Evolutionary conservation across 352 stramenopile genomes (phyloP).

Genomic region (Globisporangium alternatum): DNA sequence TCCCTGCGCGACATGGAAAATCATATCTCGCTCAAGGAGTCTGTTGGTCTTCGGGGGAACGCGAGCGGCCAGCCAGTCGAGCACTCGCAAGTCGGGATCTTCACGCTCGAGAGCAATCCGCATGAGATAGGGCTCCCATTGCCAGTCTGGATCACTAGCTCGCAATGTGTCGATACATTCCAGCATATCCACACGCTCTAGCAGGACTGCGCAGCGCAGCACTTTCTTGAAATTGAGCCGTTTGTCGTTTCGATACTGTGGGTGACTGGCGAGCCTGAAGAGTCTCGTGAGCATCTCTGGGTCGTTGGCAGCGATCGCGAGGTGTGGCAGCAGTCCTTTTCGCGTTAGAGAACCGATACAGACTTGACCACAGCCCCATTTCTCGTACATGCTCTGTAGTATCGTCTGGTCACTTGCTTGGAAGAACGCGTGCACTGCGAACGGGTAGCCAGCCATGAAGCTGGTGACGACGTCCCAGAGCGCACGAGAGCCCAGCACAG

Average conservation of each 20-base stretch:
- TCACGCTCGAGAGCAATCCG: not conserved
- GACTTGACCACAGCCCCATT: not conserved
- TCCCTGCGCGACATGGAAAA: not conserved
- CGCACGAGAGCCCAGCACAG: not conserved
- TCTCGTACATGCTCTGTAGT: not conserved
- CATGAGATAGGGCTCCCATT: slow-evolving; percentile 6
- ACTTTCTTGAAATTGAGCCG: not conserved
- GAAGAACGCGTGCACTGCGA: not conserved
- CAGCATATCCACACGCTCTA: slow-evolving; percentile 1
- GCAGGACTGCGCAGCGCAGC: slow-evolving; percentile 8
- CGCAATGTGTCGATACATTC: not conserved
- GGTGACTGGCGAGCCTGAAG: not conserved
- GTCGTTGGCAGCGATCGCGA: slow-evolving; percentile 10
- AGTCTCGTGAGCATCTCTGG: not conserved
- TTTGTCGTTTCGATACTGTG: not conserved
- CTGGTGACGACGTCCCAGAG: slow-evolving; percentile 4
- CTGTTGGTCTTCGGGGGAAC: not conserved
- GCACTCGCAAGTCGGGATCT: not conserved
- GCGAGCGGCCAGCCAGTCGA: slow-evolving; percentile 3
- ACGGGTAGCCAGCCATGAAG: slow-evolving; percentile 3
- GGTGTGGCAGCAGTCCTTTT: slow-evolving; percentile 4
- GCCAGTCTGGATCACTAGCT: not conserved
- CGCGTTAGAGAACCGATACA: not conserved
- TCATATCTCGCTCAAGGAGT: not conserved
- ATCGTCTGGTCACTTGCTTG: not conserved